Evolutionary conservation across 768 basidiomycete genomes (phyloP).

Genomic region (Termitomyces sp.): DNA sequence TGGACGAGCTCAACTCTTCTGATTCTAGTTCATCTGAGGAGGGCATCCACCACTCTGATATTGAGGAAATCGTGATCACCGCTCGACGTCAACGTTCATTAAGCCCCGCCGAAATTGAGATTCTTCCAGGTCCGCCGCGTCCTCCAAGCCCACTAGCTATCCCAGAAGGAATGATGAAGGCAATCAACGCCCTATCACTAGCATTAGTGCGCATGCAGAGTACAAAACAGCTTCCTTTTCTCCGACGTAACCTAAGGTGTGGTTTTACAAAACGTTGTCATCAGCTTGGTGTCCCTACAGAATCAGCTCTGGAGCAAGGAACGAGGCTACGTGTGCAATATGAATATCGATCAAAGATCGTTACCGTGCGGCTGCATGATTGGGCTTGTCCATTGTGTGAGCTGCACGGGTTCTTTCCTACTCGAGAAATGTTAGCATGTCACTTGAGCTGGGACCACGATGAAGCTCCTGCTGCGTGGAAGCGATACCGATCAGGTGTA

Average conservation of each 20-base stretch:
- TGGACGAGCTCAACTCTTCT: constrained; percentile 3
- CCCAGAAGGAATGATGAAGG: constrained; percentile 26
- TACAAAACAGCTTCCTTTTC: constrained; percentile 49
- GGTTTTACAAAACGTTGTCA: constrained; percentile 48
- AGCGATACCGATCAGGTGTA: constrained; percentile 19
- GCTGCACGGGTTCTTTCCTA: constrained; percentile 38
- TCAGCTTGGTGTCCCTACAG: constrained; percentile 30
- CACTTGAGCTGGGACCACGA: constrained; percentile 52
- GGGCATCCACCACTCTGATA: constrained; percentile 4
- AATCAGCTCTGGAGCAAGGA: constrained; percentile 14
- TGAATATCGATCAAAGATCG: constrained; percentile 22
- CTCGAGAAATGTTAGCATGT: constrained; percentile 38
- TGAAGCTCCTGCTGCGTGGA: constrained; percentile 37
- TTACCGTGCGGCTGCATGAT: constrained; percentile 26
- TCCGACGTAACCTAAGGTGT: constrained; percentile 45
- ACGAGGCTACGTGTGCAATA: constrained; percentile 10
- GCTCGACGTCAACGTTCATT: constrained; percentile 14
- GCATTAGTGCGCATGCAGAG: constrained; percentile 34
- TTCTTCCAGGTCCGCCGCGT: constrained; percentile 16
- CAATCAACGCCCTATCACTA: constrained; percentile 30
- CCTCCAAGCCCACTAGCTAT: constrained; percentile 3
- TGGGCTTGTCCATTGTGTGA: constrained; percentile 59
- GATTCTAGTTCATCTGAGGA: constrained; percentile 5
- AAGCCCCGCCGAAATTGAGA: constrained; percentile 17
- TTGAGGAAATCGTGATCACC: constrained; percentile 8